Evolutionary conservation across 2,329 filamentous ascomycete genomes (phyloP).

Genomic region (Leptographium lundbergii): DNA sequence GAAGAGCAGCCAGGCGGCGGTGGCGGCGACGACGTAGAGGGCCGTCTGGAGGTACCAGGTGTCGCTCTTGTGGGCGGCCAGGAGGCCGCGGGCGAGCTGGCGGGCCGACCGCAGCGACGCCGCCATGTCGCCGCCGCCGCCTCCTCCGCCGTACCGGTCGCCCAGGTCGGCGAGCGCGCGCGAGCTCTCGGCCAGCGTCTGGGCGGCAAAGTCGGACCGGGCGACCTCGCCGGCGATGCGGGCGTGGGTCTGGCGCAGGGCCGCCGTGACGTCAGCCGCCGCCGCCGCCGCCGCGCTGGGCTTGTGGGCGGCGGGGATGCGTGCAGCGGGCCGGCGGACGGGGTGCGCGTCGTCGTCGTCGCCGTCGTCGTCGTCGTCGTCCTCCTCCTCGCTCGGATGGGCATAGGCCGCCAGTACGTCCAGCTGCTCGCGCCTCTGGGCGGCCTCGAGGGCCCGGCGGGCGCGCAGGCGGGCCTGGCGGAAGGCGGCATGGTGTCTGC

Average conservation of each 20-base stretch:
- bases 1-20: conserved; percentile 76
- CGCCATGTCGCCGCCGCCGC: conserved; percentile 70
- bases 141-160: conserved; percentile 65
- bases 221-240: conserved; percentile 76
- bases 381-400: conserved; percentile 9
- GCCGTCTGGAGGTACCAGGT: conserved; percentile 95
- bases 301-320: conserved; percentile 17
- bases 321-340: conserved; percentile 14
- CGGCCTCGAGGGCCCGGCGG: conserved; percentile 59
- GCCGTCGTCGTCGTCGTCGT: conserved; percentile 15
- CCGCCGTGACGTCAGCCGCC: conserved; percentile 70
- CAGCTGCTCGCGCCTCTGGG: conserved; percentile 65
- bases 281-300: conserved; percentile 49
- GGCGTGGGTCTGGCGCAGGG: conserved; percentile 73
- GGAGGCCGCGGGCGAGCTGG: conserved; percentile 62
- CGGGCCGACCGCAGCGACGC: conserved; percentile 62
- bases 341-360: conserved; percentile 9
- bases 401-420: conserved; percentile 55
- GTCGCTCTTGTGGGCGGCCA: conserved; percentile 86
- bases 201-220: conserved; percentile 77
- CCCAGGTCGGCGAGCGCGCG: conserved; percentile 69
- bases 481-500: conserved; percentile 51
- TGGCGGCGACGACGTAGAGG: conserved; percentile 67
- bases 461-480: conserved; percentile 71
- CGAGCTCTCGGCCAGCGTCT: conserved; percentile 75